Conservation (phyloP, 148 eudicot species). For the Tetragonia tetragonoides region DNA sequence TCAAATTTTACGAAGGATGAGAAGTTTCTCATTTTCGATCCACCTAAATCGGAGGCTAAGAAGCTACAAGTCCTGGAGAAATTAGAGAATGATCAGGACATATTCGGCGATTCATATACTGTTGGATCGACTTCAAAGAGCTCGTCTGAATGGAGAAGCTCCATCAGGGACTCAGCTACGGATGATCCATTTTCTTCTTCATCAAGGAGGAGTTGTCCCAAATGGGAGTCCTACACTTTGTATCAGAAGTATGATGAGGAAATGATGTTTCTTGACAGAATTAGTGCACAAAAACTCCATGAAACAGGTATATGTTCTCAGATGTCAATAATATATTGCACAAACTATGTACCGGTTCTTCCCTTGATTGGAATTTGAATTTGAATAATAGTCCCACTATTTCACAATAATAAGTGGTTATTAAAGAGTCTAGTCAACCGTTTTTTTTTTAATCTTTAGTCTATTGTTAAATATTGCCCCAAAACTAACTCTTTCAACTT, state of each 20-base stretch:
- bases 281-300: conserved; percentile 84
- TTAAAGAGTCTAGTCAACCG: too few relatives aligned
- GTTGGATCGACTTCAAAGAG: conserved; percentile 89
- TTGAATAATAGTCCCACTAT: too few relatives aligned
- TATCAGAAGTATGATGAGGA: conserved; percentile 97
- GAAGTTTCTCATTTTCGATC: conserved; percentile 40
- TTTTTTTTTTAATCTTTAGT: too few relatives aligned
- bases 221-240: conserved; percentile 94
- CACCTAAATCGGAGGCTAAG: conserved; percentile 42
- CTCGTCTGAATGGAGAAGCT: conserved; percentile 97
- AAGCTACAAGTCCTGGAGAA: conserved; percentile 34
- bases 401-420: too few relatives aligned
- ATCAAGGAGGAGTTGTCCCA: conserved; percentile 86
- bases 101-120: conserved; percentile 62
- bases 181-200: conserved; percentile 93
- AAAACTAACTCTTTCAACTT: too few relatives aligned
- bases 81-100: conserved; percentile 29
- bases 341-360: too few relatives aligned
- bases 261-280: conserved; percentile 70
- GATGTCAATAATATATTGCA: neutral
- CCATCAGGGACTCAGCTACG: conserved; percentile 64
- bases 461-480: too few relatives aligned
- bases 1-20: conserved; percentile 37
- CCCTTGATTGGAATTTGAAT: neutral
- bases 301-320: conserved; percentile 61